Evolutionary conservation across 2,329 filamentous ascomycete genomes (phyloP), one percentile per base, ranked within the genome.

Genomic region (Metarhizium sp.): DNA sequence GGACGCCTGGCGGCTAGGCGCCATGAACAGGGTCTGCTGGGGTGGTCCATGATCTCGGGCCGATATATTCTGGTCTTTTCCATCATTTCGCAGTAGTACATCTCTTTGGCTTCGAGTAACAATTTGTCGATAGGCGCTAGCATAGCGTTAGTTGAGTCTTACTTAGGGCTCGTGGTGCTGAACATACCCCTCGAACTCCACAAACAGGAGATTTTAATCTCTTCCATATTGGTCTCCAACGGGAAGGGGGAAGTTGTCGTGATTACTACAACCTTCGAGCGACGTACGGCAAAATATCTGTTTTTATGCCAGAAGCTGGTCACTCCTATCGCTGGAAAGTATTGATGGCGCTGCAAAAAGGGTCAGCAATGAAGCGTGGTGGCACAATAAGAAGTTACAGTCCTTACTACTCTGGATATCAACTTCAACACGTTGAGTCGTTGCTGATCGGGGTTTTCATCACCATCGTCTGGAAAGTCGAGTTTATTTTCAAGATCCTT

Each of bases 401-500:
- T 46, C 4, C 53, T n/a, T 45, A 55, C 53, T 36, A 48, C 45
- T 36, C 40, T 50, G 7, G 48, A 47, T 32, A 80, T 77, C 58
- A 82, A 78, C 58, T 78, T 80, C 3, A 80, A 79, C 66, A 84
- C 84, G 64, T 84, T 84, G 51, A 82, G 75, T 60, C 78, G 81
- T 54, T 64, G 66, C 34, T 59, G 63, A 11, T 64, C 64, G n/a
- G 68, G 69, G 1, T 63, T 63, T 2, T 69, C 72, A 14, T 72
- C 71, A 14, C 73, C 72, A 34, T 73, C 72, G 11, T 71, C 62
- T 10, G 68, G 66, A 18, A 67, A 71, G 13, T 67, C 64, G 7
- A 75, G 62, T n/a, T n/a, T n/a, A 2, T 57, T 60, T n/a, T 75
- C 71, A 2, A 72, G 64, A 40, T 76, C 74, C 53, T 82, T 69